phyloP scores from a whole-genome alignment of 2,329 filamentous ascomycete genomes.

The Neoscytalidium dimidiatum region DNA sequence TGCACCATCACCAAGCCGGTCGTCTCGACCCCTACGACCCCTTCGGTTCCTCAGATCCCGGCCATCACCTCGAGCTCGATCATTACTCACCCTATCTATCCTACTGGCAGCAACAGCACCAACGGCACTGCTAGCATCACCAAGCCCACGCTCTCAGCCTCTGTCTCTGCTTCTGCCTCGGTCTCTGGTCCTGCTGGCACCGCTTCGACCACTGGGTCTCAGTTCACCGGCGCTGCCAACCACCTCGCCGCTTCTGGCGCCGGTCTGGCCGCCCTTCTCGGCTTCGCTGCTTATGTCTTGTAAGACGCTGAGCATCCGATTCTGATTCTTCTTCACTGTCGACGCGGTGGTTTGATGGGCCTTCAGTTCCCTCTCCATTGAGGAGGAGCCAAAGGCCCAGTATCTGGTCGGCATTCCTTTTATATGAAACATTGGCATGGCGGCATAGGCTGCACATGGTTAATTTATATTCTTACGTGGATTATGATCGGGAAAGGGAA shows the following conservation, averaged over 20 bases:
- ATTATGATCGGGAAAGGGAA: constrained; percentile 9
- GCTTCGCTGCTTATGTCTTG: constrained; percentile 47
- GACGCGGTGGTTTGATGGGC: constrained; percentile 4
- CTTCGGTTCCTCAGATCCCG: constrained; percentile 16
- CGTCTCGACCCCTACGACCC: constrained; percentile 6
- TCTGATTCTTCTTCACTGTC: constrained; percentile 1
- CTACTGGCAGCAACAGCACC: constrained; percentile 20
- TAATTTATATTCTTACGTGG: constrained; percentile 14
- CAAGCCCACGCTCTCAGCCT: neutral
- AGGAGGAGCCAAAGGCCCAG: neutral
- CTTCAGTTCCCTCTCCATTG: neutral
- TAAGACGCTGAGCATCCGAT: constrained; percentile 28
- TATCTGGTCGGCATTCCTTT: neutral
- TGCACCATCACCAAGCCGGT: constrained; percentile 25
- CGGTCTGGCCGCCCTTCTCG: constrained; percentile 55
- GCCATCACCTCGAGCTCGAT: constrained; percentile 11
- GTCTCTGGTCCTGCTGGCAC: constrained; percentile 13
- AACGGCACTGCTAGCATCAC: constrained; percentile 20
- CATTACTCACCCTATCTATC: neutral
- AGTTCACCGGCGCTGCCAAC: constrained; percentile 55
- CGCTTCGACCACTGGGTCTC: constrained; percentile 29
- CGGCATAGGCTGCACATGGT: neutral
- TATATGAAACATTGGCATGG: neutral
- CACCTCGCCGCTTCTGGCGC: constrained; percentile 51
- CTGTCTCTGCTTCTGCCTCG: neutral